These are phyloP conservation scores for Trifolium dubium DNA, from an alignment of 306 rosid genomes.

Conservation along the genomic window DNA sequence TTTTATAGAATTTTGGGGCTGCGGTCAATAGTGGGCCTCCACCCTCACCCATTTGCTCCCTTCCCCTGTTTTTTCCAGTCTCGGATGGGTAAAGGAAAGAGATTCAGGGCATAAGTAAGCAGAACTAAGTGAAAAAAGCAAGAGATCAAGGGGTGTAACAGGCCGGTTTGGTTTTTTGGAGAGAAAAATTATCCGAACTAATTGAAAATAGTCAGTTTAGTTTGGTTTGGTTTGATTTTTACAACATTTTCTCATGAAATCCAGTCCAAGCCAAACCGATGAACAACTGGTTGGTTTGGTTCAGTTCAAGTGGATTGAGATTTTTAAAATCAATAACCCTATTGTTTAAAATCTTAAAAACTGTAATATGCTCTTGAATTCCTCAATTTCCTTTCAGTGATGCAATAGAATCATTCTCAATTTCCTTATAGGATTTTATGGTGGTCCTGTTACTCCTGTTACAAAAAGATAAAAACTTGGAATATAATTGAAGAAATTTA, in stretches of 20 bases:
- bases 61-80: not conserved
- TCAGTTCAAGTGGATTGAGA: not conserved
- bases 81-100: not conserved
- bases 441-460: not conserved
- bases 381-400: not conserved
- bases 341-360: no score
- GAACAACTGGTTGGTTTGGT: not conserved
- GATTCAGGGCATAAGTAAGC: not conserved
- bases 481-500: constrained; percentile 5
- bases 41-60: not conserved
- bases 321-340: not conserved
- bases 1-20: not conserved
- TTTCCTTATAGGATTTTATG: not conserved
- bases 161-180: not conserved
- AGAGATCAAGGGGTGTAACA: no score
- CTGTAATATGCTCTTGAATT: not conserved
- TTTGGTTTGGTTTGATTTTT: not conserved
- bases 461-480: not conserved
- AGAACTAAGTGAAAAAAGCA: not conserved
- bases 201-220: not conserved
- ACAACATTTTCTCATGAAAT: not conserved
- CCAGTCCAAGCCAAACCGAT: not conserved
- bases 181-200: not conserved
- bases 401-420: not conserved
- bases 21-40: not conserved